Evolutionary conservation across 2,329 filamentous ascomycete genomes (phyloP), one percentile per base, ranked within the genome.

Genomic region (Beauveria pseudobassiana): DNA sequence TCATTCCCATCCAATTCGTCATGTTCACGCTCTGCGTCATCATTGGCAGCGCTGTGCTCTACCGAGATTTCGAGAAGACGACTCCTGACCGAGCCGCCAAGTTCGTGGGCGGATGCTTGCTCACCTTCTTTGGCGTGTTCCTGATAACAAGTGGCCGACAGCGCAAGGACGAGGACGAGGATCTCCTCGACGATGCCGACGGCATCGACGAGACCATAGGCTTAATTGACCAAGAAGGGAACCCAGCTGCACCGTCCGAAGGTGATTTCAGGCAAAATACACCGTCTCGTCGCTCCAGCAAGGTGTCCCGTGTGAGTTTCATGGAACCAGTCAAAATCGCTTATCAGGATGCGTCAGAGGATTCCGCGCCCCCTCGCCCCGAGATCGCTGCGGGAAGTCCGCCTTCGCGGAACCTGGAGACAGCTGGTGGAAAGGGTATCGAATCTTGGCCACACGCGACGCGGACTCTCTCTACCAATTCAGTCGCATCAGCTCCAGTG

Each of bases 51-150:
- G 93, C 93, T 1, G 82, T 99, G 9, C 77, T 99, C 6, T 99
- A 98, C 72, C 87, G 93, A 55, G 95, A 99, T 73, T 99, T 99
- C 69, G 90, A 98, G 73, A 87, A 89, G 48, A 90, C 91, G 8
- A 89, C 87, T 0, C 76, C 81, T 34, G 81, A 86, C 53, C 89
- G 91, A 69, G 90, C 90, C 2, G 77, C 79, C 62, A 96, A 96
- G 69, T 99, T 99, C 70, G 77, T 96, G 14, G 91, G 90, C 24
- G 95, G 95, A 43, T 99, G 95, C 74, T 80, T 91, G 5, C 76
- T 99, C 65, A 99, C 95, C 1, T 99, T 99, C 73, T 87, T 93
- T 63, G 95, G 95, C 10, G 95, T 99, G n/a, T 98, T 95, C 75
- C 83, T 97, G 67, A 97, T 99, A 70, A 98, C 95, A 1, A 96